A percentile compares a stretch with the other conserved stretches of the same genome.
These are phyloP conservation scores for Cunninghamia lanceolata DNA, from an alignment of 75 land plant genomes.

Conservation along the genomic window DNA sequence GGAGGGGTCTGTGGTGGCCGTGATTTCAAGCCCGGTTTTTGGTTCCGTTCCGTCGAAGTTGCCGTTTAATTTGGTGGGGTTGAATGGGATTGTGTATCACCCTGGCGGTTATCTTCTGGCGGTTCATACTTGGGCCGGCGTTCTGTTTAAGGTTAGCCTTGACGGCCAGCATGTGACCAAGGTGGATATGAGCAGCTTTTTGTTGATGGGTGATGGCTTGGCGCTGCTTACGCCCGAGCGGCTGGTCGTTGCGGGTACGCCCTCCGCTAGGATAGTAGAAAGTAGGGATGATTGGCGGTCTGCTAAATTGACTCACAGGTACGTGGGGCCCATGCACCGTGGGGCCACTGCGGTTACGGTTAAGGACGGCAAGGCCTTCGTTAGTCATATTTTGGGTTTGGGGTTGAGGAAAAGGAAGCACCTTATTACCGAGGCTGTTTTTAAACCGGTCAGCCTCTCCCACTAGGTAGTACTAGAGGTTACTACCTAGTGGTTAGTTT, in stretches of 20 bases:
- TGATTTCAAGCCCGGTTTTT: conserved; percentile 37
- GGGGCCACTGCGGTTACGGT: conserved; percentile 51
- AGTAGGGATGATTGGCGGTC: conserved; percentile 65
- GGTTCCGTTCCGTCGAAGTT: conserved; percentile 8
- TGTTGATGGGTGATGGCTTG: conserved; percentile 60
- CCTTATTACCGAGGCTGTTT: conserved; percentile 48
- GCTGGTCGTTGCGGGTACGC: conserved; percentile 55
- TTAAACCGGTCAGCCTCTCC: conserved; percentile 3
- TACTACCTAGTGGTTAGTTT: no score
- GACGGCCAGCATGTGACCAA: conserved; percentile 16
- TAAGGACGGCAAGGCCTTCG: conserved; percentile 58
- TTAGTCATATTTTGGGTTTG: conserved; percentile 54
- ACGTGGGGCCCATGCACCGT: conserved; percentile 46
- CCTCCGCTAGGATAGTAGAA: conserved; percentile 55
- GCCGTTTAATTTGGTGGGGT: conserved; percentile 42
- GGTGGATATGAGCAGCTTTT: conserved; percentile 27
- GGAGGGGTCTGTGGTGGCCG: conserved; percentile 31
- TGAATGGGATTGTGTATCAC: conserved; percentile 74
- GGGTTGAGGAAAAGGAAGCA: conserved; percentile 44
- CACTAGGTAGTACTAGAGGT: no score
- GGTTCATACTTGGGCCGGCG: conserved; percentile 40
- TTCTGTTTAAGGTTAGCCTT: conserved; percentile 40
- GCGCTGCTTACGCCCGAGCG: conserved; percentile 48
- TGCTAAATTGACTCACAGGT: conserved; percentile 33
- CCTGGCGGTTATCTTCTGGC: conserved; percentile 61